Evolutionary conservation across 2,329 filamentous ascomycete genomes (phyloP), one percentile per base, ranked within the genome.

Genomic region (Pseudocercospora fuligena): DNA sequence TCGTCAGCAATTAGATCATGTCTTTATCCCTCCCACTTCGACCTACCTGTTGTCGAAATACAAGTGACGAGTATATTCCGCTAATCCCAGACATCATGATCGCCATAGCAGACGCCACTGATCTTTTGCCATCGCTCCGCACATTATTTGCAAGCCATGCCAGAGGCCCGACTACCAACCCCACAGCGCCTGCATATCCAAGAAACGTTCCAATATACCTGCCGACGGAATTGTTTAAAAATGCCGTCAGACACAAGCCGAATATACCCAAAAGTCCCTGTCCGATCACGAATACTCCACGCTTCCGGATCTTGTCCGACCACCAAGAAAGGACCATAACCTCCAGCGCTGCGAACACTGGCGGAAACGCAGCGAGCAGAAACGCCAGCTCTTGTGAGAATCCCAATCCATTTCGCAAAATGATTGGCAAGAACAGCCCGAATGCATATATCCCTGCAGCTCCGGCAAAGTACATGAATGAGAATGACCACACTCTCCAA

Each of bases 61-160:
- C 66, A 3, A 70, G 33, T 23, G 63, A 66, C 6, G 66, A 68
- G 27, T 68, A 68, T 5, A 70, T 65, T 1, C 68, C 68, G 7
- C 61, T 61, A 14, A 70, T 62, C 0, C 64, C 68, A 23, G 63
- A 63, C 11, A 68, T 47, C 14, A 49, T 66, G 5, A 70, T 68
- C 40, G 64, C 64, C 29, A 68, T 65, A 8, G 68, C 68, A 16
- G 68, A 66, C 1, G 66, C 66, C 8, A 70, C 62, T 9, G 66
- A 60, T 53, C 68, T 47, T 64, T 70, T 70, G 21, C 59, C 65
- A 47, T 70, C 66, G 6, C 68, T 66, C 14, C 68, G 61, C 6
- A 95, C 89, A 78, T 94, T 95, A 79, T 94, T 94, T 46, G 91
- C 90, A 81, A 93, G 91, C 80, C 92, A 94, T 0, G 91, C 85